Evolutionary conservation across 345 rosid species (phyloP).

Genomic region (Capsella bursapastoris): DNA sequence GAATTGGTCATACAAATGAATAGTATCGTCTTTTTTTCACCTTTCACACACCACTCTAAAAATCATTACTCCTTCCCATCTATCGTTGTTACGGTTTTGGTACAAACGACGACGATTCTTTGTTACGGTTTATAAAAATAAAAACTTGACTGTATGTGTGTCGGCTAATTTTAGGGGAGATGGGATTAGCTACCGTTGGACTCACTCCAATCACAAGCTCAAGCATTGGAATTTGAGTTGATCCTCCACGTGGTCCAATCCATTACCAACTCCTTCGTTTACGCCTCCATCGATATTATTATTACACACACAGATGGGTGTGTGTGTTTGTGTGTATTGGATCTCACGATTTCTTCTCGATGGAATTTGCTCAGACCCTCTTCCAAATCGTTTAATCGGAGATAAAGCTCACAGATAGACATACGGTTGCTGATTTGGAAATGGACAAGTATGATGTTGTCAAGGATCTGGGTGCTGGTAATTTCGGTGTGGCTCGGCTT

Average conservation of each 20-base stretch:
- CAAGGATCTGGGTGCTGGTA: constrained; percentile 87
- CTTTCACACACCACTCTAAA: no score
- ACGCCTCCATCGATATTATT: constrained; percentile 23
- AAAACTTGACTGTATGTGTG: not conserved
- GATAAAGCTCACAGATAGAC: constrained; percentile 7
- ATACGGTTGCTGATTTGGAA: constrained; percentile 7
- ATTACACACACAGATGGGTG: constrained; percentile 19
- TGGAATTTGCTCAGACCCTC: constrained; percentile 14
- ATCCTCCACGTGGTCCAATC: constrained; percentile 43
- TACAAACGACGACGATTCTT: not conserved
- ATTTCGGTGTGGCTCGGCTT: constrained; percentile 90
- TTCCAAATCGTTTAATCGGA: not conserved
- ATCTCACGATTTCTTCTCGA: constrained; percentile 27
- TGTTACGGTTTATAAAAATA: not conserved
- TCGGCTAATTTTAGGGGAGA: constrained; percentile 12
- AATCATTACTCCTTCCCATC: no score
- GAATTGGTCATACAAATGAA: no score
- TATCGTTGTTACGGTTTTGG: not conserved
- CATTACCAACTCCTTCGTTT: constrained; percentile 21
- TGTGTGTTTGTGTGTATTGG: constrained; percentile 11
- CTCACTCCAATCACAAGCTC: not conserved
- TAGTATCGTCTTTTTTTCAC: no score
- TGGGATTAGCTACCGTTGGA: constrained; percentile 16
- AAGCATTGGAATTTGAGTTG: constrained; percentile 19
- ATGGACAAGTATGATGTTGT: constrained; percentile 84